Evolutionary conservation across 2,329 filamentous ascomycete genomes (phyloP).

Genomic region (Chaetoscypha palmicola): DNA sequence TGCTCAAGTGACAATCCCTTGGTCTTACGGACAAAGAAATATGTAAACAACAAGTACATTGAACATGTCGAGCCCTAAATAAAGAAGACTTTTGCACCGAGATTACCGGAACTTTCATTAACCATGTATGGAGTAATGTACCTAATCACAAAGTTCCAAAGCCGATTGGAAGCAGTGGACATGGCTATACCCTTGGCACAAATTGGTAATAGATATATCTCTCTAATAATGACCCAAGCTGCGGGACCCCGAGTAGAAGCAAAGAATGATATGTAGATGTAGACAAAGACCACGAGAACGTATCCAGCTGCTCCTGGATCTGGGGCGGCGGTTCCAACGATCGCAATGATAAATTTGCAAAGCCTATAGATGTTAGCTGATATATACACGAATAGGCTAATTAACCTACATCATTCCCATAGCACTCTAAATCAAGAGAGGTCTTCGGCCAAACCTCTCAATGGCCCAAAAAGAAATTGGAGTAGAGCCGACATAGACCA

Average conservation of each 20-base stretch:
- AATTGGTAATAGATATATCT: slow-evolving; percentile 80
- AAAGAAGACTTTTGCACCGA: slow-evolving; percentile 35
- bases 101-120: slow-evolving; percentile 39
- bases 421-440: slow-evolving; percentile 56
- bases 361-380: slow-evolving; percentile 19
- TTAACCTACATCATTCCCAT: slow-evolving; percentile 49
- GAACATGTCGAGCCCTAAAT: slow-evolving; percentile 53
- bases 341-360: slow-evolving; percentile 52
- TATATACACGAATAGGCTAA: background rate
- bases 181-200: slow-evolving; percentile 73
- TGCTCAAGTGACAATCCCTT: slow-evolving; percentile 66
- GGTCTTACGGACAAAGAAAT: slow-evolving; percentile 59
- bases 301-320: slow-evolving; percentile 21
- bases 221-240: slow-evolving; percentile 76
- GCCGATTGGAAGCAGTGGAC: slow-evolving; percentile 82
- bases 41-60: slow-evolving; percentile 46
- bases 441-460: slow-evolving; percentile 57
- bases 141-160: slow-evolving; percentile 68
- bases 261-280: slow-evolving; percentile 84
- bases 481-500: slow-evolving; percentile 58
- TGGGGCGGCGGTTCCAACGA: slow-evolving; percentile 49
- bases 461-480: slow-evolving; percentile 55
- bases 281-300: slow-evolving; percentile 46
- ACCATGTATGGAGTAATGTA: slow-evolving; percentile 69
- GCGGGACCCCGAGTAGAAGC: slow-evolving; percentile 69